phyloP scores from a whole-genome alignment of 305 asterid genomes.

The Solanum hybrid region DNA sequence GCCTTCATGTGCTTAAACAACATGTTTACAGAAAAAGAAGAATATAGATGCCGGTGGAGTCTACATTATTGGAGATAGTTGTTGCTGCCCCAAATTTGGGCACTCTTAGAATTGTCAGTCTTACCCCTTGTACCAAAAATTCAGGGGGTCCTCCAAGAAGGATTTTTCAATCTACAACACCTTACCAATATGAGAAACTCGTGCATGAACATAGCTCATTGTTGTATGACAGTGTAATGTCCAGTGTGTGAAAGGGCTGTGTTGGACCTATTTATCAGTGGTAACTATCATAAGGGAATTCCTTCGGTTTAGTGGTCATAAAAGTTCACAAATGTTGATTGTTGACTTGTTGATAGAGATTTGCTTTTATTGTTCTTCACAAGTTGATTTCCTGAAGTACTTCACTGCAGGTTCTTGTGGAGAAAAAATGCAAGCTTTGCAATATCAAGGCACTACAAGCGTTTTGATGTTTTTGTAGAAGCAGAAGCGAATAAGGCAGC shows the following conservation, averaged over 20 bases:
- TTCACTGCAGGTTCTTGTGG: slow-evolving; percentile 62
- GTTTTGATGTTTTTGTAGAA: slow-evolving; percentile 77
- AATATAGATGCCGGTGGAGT: not conserved
- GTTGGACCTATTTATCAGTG: not conserved
- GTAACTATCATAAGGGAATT: not conserved
- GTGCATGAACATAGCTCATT: not conserved
- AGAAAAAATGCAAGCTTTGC: slow-evolving; percentile 81
- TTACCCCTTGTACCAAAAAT: not conserved
- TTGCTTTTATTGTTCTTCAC: not conserved
- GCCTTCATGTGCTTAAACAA: not conserved
- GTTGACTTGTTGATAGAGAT: not conserved
- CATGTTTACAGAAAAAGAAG: not conserved
- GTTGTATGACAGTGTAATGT: not conserved
- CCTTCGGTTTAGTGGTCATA: not conserved
- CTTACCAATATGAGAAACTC: not conserved
- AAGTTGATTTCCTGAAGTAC: not conserved
- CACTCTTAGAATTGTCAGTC: not conserved
- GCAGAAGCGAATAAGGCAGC: slow-evolving; percentile 88
- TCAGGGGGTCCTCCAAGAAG: not conserved
- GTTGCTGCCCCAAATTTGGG: not conserved
- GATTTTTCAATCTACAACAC: not conserved
- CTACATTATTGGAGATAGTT: not conserved
- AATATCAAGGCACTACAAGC: slow-evolving; percentile 75
- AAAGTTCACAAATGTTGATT: not conserved
- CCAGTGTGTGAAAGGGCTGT: not conserved